phyloP scores from a whole-genome alignment of 108 stramenopile species.

The Conticribra weissflogii region DNA sequence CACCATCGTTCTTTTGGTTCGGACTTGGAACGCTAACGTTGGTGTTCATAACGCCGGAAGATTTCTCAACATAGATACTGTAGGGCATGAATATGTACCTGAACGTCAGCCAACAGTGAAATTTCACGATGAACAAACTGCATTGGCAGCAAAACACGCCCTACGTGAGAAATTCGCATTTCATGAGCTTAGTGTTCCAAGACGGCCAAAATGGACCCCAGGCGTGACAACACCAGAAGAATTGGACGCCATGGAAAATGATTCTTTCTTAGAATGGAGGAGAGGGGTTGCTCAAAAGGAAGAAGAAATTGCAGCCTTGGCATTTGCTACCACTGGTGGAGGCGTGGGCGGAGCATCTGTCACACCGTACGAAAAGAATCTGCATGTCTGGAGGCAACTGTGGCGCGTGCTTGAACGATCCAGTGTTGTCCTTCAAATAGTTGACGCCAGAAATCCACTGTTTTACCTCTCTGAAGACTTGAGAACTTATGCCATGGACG shows the following conservation, averaged over 20 bases:
- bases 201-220: conserved; percentile 91
- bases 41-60: not conserved
- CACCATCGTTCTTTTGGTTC: too few relatives aligned
- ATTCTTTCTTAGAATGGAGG: conserved; percentile 95
- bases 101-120: conserved; percentile 20
- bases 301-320: conserved; percentile 70
- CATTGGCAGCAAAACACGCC: not conserved
- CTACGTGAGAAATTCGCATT: conserved; percentile 74
- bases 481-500: conserved; percentile 79
- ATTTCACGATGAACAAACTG: conserved; percentile 29
- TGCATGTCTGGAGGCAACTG: conserved; percentile 98
- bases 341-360: conserved; percentile 57
- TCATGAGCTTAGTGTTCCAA: conserved; percentile 90
- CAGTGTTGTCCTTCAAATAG: conserved; percentile 92
- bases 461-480: conserved; percentile 95
- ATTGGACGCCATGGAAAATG: conserved; percentile 86
- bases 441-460: conserved; percentile 97
- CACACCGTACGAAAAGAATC: conserved; percentile 99
- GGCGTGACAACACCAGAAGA: conserved; percentile 88
- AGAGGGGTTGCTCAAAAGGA: conserved; percentile 87
- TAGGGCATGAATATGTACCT: conserved; percentile 40
- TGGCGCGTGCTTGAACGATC: conserved; percentile 98
- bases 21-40: too few relatives aligned
- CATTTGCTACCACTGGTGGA: conserved; percentile 30
- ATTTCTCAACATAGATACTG: conserved; percentile 37